These are phyloP conservation scores for Sarcodon sp. DNA, from an alignment of 768 basidiomycete species.

Conservation along the genomic window DNA sequence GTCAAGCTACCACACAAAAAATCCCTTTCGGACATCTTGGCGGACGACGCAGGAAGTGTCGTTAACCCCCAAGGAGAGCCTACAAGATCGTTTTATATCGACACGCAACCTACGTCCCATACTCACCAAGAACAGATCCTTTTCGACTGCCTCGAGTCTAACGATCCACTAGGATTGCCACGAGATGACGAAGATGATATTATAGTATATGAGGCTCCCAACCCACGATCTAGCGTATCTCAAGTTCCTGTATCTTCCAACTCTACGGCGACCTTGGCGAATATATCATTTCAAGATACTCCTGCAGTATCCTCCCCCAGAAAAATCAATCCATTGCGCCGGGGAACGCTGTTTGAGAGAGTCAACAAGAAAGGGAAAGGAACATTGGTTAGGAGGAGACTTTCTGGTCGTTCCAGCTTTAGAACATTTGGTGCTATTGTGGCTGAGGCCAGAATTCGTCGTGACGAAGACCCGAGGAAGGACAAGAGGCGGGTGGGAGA, in stretches of 20 bases:
- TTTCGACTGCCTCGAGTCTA: not conserved
- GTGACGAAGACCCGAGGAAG: constrained; percentile 23
- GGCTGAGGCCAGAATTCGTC: constrained; percentile 33
- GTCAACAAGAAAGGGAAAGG: not conserved
- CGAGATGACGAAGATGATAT: constrained; percentile 38
- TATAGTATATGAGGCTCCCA: constrained; percentile 70
- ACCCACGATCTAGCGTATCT: constrained; percentile 31
- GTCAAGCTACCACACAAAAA: too few relatives aligned
- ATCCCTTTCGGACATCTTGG: too few relatives aligned
- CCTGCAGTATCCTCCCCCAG: constrained; percentile 11
- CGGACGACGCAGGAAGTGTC: too few relatives aligned
- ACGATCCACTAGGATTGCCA: not conserved
- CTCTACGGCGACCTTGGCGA: constrained; percentile 4
- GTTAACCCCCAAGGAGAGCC: too few relatives aligned
- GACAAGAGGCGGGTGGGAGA: constrained; percentile 46
- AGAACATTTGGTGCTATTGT: constrained; percentile 39
- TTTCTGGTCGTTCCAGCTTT: constrained; percentile 21
- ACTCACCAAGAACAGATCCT: not conserved
- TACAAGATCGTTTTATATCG: constrained; percentile 11
- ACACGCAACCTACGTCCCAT: constrained; percentile 13
- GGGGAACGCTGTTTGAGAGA: not conserved
- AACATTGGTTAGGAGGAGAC: constrained; percentile 13
- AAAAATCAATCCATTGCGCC: not conserved
- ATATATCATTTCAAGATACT: constrained; percentile 11
- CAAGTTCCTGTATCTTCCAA: constrained; percentile 2